Evolutionary conservation across 1,284 basidiomycete genomes (phyloP), one percentile per base, ranked within the genome.

Genomic region (Taiwanofungus camphoratus): DNA sequence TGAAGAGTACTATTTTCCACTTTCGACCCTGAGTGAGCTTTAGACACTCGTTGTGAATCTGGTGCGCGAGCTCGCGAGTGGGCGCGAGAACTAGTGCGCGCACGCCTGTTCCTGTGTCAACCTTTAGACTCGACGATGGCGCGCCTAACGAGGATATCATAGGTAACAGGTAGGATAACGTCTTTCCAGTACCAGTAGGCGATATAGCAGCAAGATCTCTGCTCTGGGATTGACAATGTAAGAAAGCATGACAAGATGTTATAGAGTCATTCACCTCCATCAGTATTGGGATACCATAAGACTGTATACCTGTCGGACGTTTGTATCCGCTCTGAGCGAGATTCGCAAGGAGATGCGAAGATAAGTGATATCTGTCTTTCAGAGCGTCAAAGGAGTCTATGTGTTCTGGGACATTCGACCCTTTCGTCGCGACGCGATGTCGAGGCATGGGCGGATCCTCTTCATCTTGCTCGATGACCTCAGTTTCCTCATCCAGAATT

Each of bases 161-260:
- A 1, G 93, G 92, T 8, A 95, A 66, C 18, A 94, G 73, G 64
- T 95, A 97, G 1, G 91, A 79, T 4, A 96, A 70, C 0, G 93
- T 97, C 69, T 97, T 97, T 45, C 93, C 93, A 4, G 90, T 93
- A 42, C 93, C 93, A 1, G 93, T 97, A 0, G 93, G 93, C 1
- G 94, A 94, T 21, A 96, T 87, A 19, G 91, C 93, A 50, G 89
- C 82, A 16, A 95, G 73, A 63, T 97, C 91, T 44, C 87, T 79
- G 45, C 68, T 73, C 77, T 86, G 51, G 21, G 41, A 8, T 16
- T 6, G 35, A 15, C 42, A 21, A 2, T 16, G 16, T 21, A n/a
- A 29, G 18, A 32, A 9, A 11, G 4, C 23, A 8, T 18, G 32
- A 21, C 18, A 16, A 24, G 9, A 7, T 12, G 16, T 26, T 36